A percentile compares a stretch with the other conserved stretches of the same genome.
phyloP scores from a whole-genome alignment of 306 rosid genomes.

The Cicer bijugum region DNA sequence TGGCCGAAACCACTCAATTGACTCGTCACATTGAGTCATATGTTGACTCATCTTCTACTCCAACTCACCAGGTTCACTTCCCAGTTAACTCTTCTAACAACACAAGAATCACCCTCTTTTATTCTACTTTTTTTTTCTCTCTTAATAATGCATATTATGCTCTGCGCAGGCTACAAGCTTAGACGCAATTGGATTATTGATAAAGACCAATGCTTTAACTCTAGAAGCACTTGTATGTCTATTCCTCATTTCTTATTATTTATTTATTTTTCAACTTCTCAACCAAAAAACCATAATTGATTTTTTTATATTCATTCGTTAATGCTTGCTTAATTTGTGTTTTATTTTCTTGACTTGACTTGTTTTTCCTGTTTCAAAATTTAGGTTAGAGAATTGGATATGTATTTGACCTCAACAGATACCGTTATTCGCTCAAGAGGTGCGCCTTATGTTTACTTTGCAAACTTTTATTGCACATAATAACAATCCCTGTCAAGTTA shows the following conservation, averaged over 20 bases:
- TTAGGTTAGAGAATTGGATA: constrained; percentile 77
- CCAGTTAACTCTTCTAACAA: not conserved
- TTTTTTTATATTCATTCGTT: not conserved
- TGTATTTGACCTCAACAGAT: constrained; percentile 87
- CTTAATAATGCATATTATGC: constrained; percentile 37
- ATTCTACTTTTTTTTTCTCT: constrained; percentile 9
- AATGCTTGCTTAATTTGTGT: constrained; percentile 27
- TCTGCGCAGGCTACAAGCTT: constrained; percentile 65
- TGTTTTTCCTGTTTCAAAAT: constrained; percentile 26
- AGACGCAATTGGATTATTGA: constrained; percentile 63
- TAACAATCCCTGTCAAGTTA: not conserved
- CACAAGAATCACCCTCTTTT: no score
- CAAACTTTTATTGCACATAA: not conserved
- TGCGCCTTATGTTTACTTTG: constrained; percentile 38
- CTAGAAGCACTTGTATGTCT: constrained; percentile 66
- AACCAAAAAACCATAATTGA: not conserved
- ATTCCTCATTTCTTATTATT: no score
- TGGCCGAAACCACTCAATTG: constrained; percentile 65
- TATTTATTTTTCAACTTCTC: not conserved
- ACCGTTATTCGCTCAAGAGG: constrained; percentile 79
- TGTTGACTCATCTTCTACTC: constrained; percentile 70
- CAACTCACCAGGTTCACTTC: constrained; percentile 63
- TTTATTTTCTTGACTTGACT: not conserved
- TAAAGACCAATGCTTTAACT: constrained; percentile 63
- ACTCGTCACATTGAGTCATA: constrained; percentile 70